A percentile compares a stretch with the other conserved stretches of the same genome.
Evolutionary conservation across 441 rosid species (phyloP).

Genomic region (Geranium incanum): DNA sequence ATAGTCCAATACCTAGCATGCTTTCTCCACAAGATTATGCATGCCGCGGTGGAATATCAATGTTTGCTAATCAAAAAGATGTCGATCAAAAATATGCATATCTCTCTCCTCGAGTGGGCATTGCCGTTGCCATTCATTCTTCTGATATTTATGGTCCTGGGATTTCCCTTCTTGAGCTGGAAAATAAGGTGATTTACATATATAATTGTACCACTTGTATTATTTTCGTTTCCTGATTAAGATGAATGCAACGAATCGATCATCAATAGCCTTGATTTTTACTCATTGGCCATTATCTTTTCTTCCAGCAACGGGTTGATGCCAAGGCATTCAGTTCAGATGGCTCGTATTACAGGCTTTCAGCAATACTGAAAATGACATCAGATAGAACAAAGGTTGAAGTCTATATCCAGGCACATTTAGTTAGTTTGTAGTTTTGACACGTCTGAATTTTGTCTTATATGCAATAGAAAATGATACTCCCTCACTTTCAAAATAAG

Average conservation of each 20-base stretch:
- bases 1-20: slow-evolving; percentile 88
- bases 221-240: slow-evolving; percentile 1
- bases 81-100: slow-evolving; percentile 22
- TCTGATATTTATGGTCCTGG: slow-evolving; percentile 87
- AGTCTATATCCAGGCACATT: slow-evolving; percentile 18
- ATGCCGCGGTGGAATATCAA: slow-evolving; percentile 56
- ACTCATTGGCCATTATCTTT: slow-evolving; percentile 11
- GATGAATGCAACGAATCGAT: slow-evolving; percentile 5
- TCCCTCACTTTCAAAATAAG: too few relatives aligned
- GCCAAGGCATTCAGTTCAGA: slow-evolving; percentile 75
- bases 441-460: not conserved
- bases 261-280: slow-evolving; percentile 11
- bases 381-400: slow-evolving; percentile 95
- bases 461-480: not conserved
- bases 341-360: slow-evolving; percentile 78
- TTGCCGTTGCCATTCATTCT: slow-evolving; percentile 70
- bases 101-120: slow-evolving; percentile 68
- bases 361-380: slow-evolving; percentile 76
- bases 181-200: slow-evolving; percentile 67
- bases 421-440: not conserved
- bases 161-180: slow-evolving; percentile 90
- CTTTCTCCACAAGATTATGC: slow-evolving; percentile 93
- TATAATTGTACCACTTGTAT: not conserved
- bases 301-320: slow-evolving; percentile 82
- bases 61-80: slow-evolving; percentile 80